A percentile compares a stretch with the other conserved stretches of the same genome.
These are phyloP conservation scores for Sporothrix sp. DNA, from an alignment of 2,329 filamentous ascomycete genomes.

Conservation along the genomic window DNA sequence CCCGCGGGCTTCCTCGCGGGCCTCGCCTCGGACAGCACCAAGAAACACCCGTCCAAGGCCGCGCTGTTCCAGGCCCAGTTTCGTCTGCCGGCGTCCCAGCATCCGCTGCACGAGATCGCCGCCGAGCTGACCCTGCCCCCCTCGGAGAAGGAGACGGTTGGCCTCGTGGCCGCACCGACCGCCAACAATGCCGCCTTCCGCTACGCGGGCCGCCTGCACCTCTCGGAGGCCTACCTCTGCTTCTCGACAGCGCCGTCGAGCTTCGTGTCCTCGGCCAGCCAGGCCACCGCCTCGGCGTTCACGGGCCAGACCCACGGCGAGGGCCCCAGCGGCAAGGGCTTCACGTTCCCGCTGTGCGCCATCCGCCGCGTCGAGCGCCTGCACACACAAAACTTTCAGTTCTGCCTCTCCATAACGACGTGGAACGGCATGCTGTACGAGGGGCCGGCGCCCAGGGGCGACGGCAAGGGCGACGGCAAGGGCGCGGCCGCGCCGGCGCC, in stretches of 20 bases:
- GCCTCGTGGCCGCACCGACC: slow-evolving; percentile 4
- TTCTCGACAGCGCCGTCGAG: slow-evolving; percentile 91
- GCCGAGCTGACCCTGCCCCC: slow-evolving; percentile 83
- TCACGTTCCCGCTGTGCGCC: slow-evolving; percentile 84
- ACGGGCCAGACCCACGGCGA: slow-evolving; percentile 89
- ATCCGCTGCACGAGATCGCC: slow-evolving; percentile 89
- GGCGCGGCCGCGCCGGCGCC: not conserved
- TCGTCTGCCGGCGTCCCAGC: slow-evolving; percentile 84
- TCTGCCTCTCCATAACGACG: slow-evolving; percentile 87
- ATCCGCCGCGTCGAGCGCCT: slow-evolving; percentile 87
- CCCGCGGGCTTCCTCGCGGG: slow-evolving; percentile 18
- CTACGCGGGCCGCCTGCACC: slow-evolving; percentile 84
- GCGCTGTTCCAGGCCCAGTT: slow-evolving; percentile 94
- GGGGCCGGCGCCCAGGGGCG: slow-evolving; percentile 35
- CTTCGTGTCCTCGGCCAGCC: slow-evolving; percentile 71
- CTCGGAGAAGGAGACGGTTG: slow-evolving; percentile 23
- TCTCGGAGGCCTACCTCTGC: slow-evolving; percentile 91
- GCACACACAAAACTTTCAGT: slow-evolving; percentile 83
- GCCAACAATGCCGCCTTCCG: slow-evolving; percentile 61
- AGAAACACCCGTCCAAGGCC: slow-evolving; percentile 69
- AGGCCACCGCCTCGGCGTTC: slow-evolving; percentile 70
- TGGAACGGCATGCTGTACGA: slow-evolving; percentile 68
- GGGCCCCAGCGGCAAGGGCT: slow-evolving; percentile 88
- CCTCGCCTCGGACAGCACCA: slow-evolving; percentile 55
- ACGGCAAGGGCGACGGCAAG: slow-evolving; percentile 30